A percentile compares a stretch with the other conserved stretches of the same genome.
These are phyloP conservation scores for Rhizopus delemar DNA, from an alignment of 371 early-diverging fungal genomes.

Conservation along the genomic window DNA sequence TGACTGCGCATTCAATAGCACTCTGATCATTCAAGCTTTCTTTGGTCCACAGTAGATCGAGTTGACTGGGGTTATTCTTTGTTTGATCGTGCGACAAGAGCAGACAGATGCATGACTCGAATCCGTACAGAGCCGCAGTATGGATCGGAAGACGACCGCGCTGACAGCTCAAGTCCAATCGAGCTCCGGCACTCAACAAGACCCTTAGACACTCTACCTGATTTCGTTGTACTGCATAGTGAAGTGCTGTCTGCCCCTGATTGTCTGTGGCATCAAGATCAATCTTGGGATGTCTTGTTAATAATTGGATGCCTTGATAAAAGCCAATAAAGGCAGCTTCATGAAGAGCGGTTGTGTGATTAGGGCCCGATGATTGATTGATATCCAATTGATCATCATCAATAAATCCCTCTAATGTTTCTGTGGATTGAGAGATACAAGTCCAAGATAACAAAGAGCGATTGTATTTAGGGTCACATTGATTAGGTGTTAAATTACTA, in stretches of 20 bases:
- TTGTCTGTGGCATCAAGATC: slow-evolving; percentile 29
- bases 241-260: slow-evolving; percentile 34
- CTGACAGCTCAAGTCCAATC: slow-evolving; percentile 28
- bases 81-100: slow-evolving; percentile 11
- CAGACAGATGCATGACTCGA: slow-evolving; percentile 23
- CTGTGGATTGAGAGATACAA: slow-evolving; percentile 34
- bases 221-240: slow-evolving; percentile 38
- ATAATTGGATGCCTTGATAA: slow-evolving; percentile 24
- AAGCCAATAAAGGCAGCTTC: slow-evolving; percentile 42
- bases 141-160: slow-evolving; percentile 36
- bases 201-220: slow-evolving; percentile 23
- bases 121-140: slow-evolving; percentile 28
- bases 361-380: slow-evolving; percentile 29
- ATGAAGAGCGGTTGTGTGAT: slow-evolving; percentile 44
- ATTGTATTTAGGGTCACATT: slow-evolving; percentile 23
- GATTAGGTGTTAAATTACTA: slow-evolving; percentile 25
- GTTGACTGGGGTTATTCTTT: slow-evolving; percentile 14
- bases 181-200: slow-evolving; percentile 32
- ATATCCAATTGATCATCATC: slow-evolving; percentile 30
- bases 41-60: slow-evolving; percentile 13
- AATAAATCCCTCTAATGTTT: slow-evolving; percentile 26
- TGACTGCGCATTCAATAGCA: slow-evolving; percentile 30
- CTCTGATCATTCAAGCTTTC: slow-evolving; percentile 15
- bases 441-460: slow-evolving; percentile 38
- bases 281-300: slow-evolving; percentile 33